phyloP scores from a whole-genome alignment of 2,329 filamentous ascomycete species.

The Aspergillus sergii region DNA sequence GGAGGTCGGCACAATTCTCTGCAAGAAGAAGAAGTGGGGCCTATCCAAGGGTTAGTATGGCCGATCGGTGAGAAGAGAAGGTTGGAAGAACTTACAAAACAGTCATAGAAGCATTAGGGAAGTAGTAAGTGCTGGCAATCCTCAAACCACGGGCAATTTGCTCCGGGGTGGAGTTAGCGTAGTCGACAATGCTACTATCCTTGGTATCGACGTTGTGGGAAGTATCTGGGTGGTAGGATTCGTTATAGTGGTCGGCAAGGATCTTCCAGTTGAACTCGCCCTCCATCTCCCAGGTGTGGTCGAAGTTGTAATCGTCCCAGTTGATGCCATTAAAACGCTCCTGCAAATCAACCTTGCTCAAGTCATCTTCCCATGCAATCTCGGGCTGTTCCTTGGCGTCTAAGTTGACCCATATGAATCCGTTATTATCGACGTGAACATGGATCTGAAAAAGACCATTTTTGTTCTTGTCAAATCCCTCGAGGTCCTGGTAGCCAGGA shows the following conservation, averaged over 20 bases:
- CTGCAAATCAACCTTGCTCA: constrained; percentile 52
- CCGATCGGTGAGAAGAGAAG: too few relatives aligned
- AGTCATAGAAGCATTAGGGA: constrained; percentile 38
- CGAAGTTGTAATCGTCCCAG: constrained; percentile 59
- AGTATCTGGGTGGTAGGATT: constrained; percentile 31
- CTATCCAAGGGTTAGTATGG: constrained; percentile 32
- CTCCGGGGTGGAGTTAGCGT: constrained; percentile 47
- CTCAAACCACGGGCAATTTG: constrained; percentile 51
- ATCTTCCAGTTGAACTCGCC: constrained; percentile 64
- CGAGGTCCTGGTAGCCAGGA: constrained; percentile 58
- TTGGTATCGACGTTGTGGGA: constrained; percentile 46
- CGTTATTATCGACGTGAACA: constrained; percentile 55
- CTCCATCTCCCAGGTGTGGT: constrained; percentile 61
- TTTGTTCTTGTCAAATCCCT: constrained; percentile 57
- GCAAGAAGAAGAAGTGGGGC: constrained; percentile 63
- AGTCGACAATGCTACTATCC: constrained; percentile 54
- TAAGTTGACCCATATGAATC: constrained; percentile 63
- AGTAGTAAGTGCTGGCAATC: constrained; percentile 37
- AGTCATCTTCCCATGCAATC: constrained; percentile 56
- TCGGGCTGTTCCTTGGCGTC: constrained; percentile 51
- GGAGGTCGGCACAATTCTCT: constrained; percentile 60
- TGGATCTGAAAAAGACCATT: constrained; percentile 60
- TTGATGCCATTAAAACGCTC: constrained; percentile 50
- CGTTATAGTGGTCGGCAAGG: constrained; percentile 66
- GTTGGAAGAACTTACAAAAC: constrained; percentile 30